Evolutionary conservation across 164 flowering plant species (phyloP).

Genomic region (Brasenia schreberi): DNA sequence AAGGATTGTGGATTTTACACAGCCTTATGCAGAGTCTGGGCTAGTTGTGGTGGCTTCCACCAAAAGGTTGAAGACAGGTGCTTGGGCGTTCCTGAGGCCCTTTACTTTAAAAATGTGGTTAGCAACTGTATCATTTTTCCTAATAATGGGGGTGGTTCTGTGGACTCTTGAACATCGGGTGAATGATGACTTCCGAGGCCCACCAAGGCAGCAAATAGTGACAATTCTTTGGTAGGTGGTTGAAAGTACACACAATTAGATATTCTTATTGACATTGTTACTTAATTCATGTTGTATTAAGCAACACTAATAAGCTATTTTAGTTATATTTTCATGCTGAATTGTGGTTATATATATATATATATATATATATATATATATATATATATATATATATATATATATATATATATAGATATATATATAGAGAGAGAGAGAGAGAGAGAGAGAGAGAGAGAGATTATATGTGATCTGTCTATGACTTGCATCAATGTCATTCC

Average conservation of each 20-base stretch:
- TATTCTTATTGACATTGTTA: background rate
- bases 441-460: too few relatives aligned
- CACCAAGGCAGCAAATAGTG: constrained; percentile 20
- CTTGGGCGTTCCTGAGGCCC: constrained; percentile 74
- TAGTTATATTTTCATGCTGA: too few relatives aligned
- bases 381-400: too few relatives aligned
- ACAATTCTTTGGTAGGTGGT: constrained; percentile 23
- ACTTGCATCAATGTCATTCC: constrained; percentile 2
- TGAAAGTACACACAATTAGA: background rate
- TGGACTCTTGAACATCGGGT: constrained; percentile 30
- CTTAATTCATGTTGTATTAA: background rate
- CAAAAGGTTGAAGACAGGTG: constrained; percentile 28
- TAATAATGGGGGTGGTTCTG: constrained; percentile 28
- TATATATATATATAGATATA: too few relatives aligned
- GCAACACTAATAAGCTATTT: too few relatives aligned
- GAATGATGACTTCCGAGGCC: constrained; percentile 30
- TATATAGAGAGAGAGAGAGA: too few relatives aligned
- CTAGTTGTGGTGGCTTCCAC: constrained; percentile 77
- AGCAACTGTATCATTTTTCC: constrained; percentile 48
- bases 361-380: too few relatives aligned
- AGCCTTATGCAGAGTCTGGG: constrained; percentile 71
- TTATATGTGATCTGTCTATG: background rate
- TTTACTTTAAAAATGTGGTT: constrained; percentile 58
- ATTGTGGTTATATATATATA: too few relatives aligned
- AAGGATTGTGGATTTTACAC: constrained; percentile 68